Evolutionary conservation across 352 stramenopile genomes (phyloP), one percentile per base, ranked within the genome.

Genomic region (Phytopythium chamaehyphon): DNA sequence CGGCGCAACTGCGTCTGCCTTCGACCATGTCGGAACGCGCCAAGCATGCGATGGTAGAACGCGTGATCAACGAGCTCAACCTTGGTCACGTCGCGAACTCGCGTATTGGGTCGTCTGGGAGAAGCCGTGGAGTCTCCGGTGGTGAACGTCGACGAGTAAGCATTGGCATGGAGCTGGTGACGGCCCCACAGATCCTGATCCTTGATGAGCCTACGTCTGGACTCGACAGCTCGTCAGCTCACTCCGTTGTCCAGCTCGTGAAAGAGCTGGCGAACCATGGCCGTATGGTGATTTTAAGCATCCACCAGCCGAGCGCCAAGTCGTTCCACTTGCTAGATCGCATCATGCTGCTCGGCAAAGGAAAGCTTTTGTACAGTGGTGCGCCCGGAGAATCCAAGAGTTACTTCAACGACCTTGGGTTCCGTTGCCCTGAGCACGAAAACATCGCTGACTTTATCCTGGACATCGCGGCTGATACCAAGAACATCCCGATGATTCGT

Each of bases 151-250:
- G 96, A 37, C 77, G 95, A 21, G 88, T 97, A 26, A 95, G 80
- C 40, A 97, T 98, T 59, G 91, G 88, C 26, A 96, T 96, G 76
- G 91, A 97, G 59, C 87, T 98, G 54, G 89, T 98, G 26, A 95
- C 79, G 22, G 90, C 74, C 40, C 77, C 81, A 21, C 83, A 91
- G 68, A 90, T 94, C 39, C 46, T 93, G 51, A 93, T 96, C 35
- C 56, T 96, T 28, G 90, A 97, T 52, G 94, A 98, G 51, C 94
- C 94, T 18, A 98, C 93, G 1, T 96, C 78, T 8, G 94, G 93
- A 6, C 64, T 98, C 7, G 94, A 98, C 66, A 95, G 81, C 19
- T 96, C 85, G 2, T 90, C 73, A 22, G 90, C 94, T 1, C 83
- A 97, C 46, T 82, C 78, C 8, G 75, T 98, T n/a, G 78, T 98